Conservation (phyloP, 1,139 yeast species). For the Kodamaea arcana region DNA sequence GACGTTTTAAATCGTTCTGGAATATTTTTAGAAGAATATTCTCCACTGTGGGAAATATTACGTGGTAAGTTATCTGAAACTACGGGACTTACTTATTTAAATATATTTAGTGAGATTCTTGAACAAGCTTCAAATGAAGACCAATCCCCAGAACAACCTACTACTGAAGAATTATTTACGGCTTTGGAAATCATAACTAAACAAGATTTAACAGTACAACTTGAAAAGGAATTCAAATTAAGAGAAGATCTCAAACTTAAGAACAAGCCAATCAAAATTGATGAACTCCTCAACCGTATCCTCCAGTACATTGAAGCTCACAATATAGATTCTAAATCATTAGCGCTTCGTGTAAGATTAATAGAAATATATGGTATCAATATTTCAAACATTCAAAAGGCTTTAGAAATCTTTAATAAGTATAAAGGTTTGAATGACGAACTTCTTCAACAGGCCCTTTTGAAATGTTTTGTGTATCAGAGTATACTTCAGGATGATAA, state of each 20-base stretch:
- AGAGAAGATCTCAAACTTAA: not conserved
- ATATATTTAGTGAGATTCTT: conserved; percentile 7
- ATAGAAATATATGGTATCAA: conserved; percentile 38
- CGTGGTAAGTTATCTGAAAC: not conserved
- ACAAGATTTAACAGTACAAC: conserved; percentile 1
- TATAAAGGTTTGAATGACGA: conserved; percentile 35
- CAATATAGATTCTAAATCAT: conserved; percentile 25
- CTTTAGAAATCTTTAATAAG: conserved; percentile 29
- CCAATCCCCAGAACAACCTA: not conserved
- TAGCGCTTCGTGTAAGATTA: conserved; percentile 22
- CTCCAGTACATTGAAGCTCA: conserved; percentile 18
- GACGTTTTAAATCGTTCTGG: not conserved
- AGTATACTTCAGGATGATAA: conserved; percentile 34
- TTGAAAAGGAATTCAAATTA: not conserved
- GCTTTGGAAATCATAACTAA: conserved; percentile 3
- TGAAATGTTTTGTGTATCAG: conserved; percentile 28
- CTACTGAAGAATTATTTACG: conserved; percentile 1
- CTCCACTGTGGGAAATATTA: not conserved
- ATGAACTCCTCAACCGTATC: not conserved
- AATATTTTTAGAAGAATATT: not conserved
- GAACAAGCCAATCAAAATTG: not conserved
- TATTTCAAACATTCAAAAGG: conserved; percentile 22
- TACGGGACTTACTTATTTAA: conserved; percentile 6
- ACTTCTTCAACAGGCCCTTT: conserved; percentile 23
- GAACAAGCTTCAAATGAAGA: not conserved